Conservation (phyloP, 805 yeast genomes). For the Scheffersomyces spartinae region DNA sequence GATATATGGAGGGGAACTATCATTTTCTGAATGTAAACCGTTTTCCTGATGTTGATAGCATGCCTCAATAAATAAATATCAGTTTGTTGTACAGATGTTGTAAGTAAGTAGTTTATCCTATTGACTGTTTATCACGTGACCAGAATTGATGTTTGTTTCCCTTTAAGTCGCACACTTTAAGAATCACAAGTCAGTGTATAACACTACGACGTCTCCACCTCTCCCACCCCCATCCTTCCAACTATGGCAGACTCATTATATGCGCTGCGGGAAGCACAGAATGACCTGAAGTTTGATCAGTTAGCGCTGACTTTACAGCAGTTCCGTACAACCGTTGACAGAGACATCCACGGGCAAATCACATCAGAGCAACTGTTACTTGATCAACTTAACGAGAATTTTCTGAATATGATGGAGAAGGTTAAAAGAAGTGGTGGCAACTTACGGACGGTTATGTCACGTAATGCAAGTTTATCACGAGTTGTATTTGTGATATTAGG, state of each 20-base stretch:
- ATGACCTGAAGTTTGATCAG: conserved; percentile 30
- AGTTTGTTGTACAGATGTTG: too few relatives aligned
- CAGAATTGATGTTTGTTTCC: conserved; percentile 2
- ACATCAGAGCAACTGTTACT: conserved; percentile 29
- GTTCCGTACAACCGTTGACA: conserved; percentile 29
- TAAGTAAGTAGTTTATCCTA: too few relatives aligned
- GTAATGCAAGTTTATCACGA: conserved; percentile 29
- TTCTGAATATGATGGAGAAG: conserved; percentile 23
- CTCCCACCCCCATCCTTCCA: neutral
- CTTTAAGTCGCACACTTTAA: conserved; percentile 1
- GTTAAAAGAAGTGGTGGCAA: conserved; percentile 31
- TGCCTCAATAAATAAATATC: too few relatives aligned
- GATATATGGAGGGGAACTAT: neutral
- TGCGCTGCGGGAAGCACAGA: conserved; percentile 30
- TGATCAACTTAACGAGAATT: conserved; percentile 27
- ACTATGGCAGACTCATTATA: conserved; percentile 19
- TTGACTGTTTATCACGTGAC: too few relatives aligned
- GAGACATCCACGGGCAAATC: conserved; percentile 29
- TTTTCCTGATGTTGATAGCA: conserved; percentile 16
- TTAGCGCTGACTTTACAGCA: conserved; percentile 31
- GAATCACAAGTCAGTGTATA: neutral
- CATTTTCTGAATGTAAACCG: conserved; percentile 14
- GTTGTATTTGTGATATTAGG: conserved; percentile 23
- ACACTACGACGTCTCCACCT: too few relatives aligned
- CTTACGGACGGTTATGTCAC: conserved; percentile 25